These are phyloP conservation scores for Colletotrichum orbiculare DNA, from an alignment of 2,329 filamentous ascomycete species.

Conservation along the genomic window DNA sequence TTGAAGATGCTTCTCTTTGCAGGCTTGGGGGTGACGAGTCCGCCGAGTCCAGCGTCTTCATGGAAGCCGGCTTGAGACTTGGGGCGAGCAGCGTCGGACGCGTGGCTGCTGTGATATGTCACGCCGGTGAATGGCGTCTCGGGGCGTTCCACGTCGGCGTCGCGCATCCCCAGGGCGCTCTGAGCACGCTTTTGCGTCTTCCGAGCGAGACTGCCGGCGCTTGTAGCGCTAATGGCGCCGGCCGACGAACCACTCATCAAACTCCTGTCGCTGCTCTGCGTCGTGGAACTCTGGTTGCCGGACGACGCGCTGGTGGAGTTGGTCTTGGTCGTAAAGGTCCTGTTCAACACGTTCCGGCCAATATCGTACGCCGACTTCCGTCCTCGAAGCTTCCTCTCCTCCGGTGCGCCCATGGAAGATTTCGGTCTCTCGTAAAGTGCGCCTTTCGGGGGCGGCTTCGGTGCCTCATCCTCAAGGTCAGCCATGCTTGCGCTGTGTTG, in stretches of 20 bases:
- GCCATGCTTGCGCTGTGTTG: constrained; percentile 63
- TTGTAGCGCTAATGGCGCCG: constrained; percentile 91
- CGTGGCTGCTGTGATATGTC: constrained; percentile 93
- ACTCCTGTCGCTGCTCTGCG: constrained; percentile 82
- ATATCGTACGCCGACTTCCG: constrained; percentile 86
- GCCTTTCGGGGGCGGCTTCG: constrained; percentile 72
- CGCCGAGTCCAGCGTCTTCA: constrained; percentile 80
- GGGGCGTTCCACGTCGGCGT: constrained; percentile 65
- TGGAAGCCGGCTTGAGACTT: constrained; percentile 75
- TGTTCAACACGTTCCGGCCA: constrained; percentile 73
- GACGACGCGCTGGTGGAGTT: constrained; percentile 83
- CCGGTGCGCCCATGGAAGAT: constrained; percentile 63
- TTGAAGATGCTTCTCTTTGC: constrained; percentile 94
- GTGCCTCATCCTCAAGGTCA: constrained; percentile 62
- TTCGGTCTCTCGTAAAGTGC: constrained; percentile 65
- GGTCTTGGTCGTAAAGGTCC: constrained; percentile 90
- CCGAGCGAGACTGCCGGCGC: constrained; percentile 90
- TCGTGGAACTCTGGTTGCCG: constrained; percentile 77
- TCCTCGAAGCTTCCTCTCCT: constrained; percentile 63
- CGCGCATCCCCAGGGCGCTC: constrained; percentile 72
- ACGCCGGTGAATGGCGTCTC: constrained; percentile 78
- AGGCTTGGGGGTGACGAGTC: constrained; percentile 78
- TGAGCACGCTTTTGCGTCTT: constrained; percentile 73
- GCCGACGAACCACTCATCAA: constrained; percentile 95
- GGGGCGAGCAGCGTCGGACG: constrained; percentile 68